Base-by-base conservation (phyloP, 2,329 filamentous ascomycete genomes). In the Tolypocladium ovalisporum region DNA sequence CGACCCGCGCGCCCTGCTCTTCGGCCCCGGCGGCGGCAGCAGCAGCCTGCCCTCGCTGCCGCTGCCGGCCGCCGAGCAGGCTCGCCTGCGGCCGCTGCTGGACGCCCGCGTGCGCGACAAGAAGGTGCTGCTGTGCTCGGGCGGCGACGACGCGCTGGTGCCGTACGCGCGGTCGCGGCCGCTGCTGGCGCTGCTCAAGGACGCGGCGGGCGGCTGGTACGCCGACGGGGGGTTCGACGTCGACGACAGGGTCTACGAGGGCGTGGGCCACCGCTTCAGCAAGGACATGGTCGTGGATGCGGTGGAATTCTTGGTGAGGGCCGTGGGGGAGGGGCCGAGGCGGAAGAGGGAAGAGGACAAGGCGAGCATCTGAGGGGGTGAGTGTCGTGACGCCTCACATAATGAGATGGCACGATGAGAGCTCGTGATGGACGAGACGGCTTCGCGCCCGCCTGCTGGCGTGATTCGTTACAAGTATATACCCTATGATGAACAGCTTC, bases 1-100 rank as follows among this genome's bases (percentile, higher is more conserved):
- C 59, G 94, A 99, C 65, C 91, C 93, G 0, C 88, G 87, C 24
- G 86, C 82, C 1, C 74, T 94, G 8, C 72, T 96, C 12, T 85
- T 95, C 6, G 81, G 82, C 52, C 78, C 1, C n/a, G 32, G 65
- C 65, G 0, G 58, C 70, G 4, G 29, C n/a, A 22, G 65, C 65
- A 0, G 58, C 70, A 5, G 29, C 22, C 66, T 80, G 8, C 68
- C 72, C 0, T 59, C 69, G 1, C 56, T 66, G 1, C 61, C 67
- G 54, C 61, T 68, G 5, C 65, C 73, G 1, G 58, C 69, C 3
- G 63, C 68, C 1, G 75, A 80, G 52, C 72, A 76, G 49, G 69
- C 72, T 9, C 73, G 76, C 3, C 63, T 84, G 17, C 70, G 73
- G 15, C 62, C 65, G 2, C 63, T 83, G 7, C 69, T 85, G 0